Conservation (phyloP, 495 filamentous ascomycete genomes). For the Copromyces sp. region DNA sequence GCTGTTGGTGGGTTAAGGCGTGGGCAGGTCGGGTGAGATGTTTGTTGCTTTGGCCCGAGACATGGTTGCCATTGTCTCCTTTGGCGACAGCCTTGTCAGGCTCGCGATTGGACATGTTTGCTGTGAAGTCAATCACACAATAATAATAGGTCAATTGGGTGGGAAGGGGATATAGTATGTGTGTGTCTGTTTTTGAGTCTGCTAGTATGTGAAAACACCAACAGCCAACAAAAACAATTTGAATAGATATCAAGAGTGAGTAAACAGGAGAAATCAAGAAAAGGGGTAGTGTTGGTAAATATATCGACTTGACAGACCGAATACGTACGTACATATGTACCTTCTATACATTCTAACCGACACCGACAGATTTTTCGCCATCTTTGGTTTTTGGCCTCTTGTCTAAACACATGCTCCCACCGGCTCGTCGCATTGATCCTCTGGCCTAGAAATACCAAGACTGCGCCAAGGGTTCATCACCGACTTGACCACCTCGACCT, state of each 20-base stretch:
- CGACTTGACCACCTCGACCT: background rate
- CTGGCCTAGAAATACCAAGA: background rate
- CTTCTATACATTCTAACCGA: no score
- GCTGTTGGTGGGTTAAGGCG: slow-evolving; percentile 42
- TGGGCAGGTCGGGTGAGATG: slow-evolving; percentile 55
- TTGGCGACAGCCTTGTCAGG: background rate
- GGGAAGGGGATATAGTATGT: background rate
- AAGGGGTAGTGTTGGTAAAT: background rate
- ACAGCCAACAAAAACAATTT: no score
- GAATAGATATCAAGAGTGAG: no score
- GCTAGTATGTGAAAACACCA: background rate
- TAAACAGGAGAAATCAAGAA: no score
- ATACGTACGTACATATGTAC: no score
- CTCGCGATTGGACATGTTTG: background rate
- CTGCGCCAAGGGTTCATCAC: background rate
- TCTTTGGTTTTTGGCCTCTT: background rate
- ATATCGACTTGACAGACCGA: background rate
- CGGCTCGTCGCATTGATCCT: background rate
- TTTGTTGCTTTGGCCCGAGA: slow-evolving; percentile 44
- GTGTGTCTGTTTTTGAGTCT: background rate
- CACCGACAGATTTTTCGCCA: no score
- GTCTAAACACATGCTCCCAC: background rate
- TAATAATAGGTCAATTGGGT: background rate
- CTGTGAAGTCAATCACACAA: background rate
- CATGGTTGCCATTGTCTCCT: slow-evolving; percentile 20